Evolutionary conservation across 2,329 filamentous ascomycete genomes (phyloP).

Genomic region (Karstenula rhodostoma): DNA sequence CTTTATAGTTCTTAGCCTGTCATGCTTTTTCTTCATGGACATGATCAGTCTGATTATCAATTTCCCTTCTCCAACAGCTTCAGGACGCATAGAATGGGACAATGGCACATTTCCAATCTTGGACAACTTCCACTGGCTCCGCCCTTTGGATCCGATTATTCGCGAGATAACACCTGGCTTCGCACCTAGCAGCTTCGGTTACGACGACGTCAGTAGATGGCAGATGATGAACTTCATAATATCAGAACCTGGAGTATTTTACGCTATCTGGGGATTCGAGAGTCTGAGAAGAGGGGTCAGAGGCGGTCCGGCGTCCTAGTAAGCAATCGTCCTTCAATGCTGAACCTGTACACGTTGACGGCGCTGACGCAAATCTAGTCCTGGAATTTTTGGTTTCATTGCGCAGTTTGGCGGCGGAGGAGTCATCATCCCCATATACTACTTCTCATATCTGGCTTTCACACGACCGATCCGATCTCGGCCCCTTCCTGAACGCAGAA

Average conservation of each 20-base stretch:
- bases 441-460: constrained; percentile 15
- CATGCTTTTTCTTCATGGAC: constrained; percentile 21
- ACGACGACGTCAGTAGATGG: constrained; percentile 24
- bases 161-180: constrained; percentile 24
- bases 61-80: constrained; percentile 15
- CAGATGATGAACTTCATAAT: constrained; percentile 22
- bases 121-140: constrained; percentile 21
- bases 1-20: constrained; percentile 17
- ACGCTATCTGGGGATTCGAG: constrained; percentile 20
- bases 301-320: constrained; percentile 17
- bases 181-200: constrained; percentile 22
- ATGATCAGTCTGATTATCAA: constrained; percentile 16
- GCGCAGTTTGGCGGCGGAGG: constrained; percentile 25
- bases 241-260: constrained; percentile 18
- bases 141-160: constrained; percentile 19
- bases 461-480: constrained; percentile 1
- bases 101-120: constrained; percentile 17
- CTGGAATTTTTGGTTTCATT: constrained; percentile 12
- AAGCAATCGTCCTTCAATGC: neutral
- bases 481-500: neutral
- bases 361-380: constrained; percentile 2
- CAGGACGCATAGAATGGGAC: constrained; percentile 16
- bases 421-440: constrained; percentile 21
- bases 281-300: constrained; percentile 10
- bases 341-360: neutral